Evolutionary conservation across 148 eudicot genomes (phyloP).

Genomic region (Rhododendron ferrugineum): DNA sequence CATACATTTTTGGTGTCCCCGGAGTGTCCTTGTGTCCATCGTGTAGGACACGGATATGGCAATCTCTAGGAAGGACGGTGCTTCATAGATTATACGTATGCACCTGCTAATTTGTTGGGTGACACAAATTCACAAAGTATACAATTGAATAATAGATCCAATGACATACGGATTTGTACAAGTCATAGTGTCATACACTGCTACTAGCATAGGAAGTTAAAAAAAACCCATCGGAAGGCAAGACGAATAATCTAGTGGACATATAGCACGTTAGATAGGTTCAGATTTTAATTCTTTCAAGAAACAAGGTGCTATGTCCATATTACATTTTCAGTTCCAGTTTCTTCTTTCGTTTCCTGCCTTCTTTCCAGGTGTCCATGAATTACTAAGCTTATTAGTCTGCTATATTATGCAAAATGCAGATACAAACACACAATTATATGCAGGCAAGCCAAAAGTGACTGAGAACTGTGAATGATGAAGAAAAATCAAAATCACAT

Average conservation of each 20-base stretch:
- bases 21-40: too few species aligned
- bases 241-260: not conserved
- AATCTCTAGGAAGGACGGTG: too few species aligned
- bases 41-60: too few species aligned
- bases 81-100: not conserved
- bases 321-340: not conserved
- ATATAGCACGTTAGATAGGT: not conserved
- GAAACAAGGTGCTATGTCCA: not conserved
- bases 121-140: not conserved
- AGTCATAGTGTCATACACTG: not conserved
- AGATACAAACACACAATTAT: not conserved
- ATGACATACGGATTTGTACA: not conserved
- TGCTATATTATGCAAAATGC: not conserved
- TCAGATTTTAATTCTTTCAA: not conserved
- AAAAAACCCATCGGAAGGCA: not conserved
- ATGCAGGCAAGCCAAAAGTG: not conserved
- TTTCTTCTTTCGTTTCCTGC: not conserved
- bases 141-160: not conserved
- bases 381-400: not conserved
- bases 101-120: not conserved
- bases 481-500: not conserved
- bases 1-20: too few species aligned
- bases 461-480: not conserved
- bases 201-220: not conserved
- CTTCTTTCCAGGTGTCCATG: not conserved